Base-by-base conservation (phyloP, 352 stramenopile species). In the Hyaloperonospora brassicae region DNA sequence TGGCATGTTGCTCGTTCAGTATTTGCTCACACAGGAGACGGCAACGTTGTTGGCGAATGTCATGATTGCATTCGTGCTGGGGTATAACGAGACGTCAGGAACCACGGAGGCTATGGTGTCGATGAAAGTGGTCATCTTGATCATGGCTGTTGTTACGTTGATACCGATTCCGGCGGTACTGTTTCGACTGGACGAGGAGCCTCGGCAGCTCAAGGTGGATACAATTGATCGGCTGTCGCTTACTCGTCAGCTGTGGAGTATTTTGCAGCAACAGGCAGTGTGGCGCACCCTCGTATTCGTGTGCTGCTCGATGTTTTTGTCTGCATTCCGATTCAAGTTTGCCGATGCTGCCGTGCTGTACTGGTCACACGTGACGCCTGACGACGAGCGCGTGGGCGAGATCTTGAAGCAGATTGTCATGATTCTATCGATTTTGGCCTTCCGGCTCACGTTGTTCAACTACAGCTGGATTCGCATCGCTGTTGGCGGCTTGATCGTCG, bases 231-330 rank as follows among this genome's bases (percentile, higher is more conserved):
- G 77, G 7, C 68, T 56, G 13, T 85, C 76, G 17, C 69, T 87
- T 27, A 65, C 66, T 17, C 70, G 73, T 24, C 74, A 85, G 60
- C 56, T 90, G 11, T 88, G 80, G 77, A 79, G 69, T 30, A 85
- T 86, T 43, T 52, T 90, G 6, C 77, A 90, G 65, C 77, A 90
- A 62, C 63, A 90, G 35, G 76, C 76, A 0, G 78, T 87, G 27
- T 90, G 75, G 72, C 80, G 76, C 10, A 83, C 87, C 38, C 68
- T 90, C 36, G 51, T 86, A 13, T 88, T 87, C 51, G 76, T 87
- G 57, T 86, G 76, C 53, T 64, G 59, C 14, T 65, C 59, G 1
- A 68, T 85, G 11, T 84, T 90, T 43, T 48, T 86, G 34, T 57
- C 76, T 0, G 73, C 62, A 4, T 90, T 90, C 58, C 53, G 77